Evolutionary conservation across 495 filamentous ascomycete genomes (phyloP).

Genomic region (Trichodelitschia bisporula): DNA sequence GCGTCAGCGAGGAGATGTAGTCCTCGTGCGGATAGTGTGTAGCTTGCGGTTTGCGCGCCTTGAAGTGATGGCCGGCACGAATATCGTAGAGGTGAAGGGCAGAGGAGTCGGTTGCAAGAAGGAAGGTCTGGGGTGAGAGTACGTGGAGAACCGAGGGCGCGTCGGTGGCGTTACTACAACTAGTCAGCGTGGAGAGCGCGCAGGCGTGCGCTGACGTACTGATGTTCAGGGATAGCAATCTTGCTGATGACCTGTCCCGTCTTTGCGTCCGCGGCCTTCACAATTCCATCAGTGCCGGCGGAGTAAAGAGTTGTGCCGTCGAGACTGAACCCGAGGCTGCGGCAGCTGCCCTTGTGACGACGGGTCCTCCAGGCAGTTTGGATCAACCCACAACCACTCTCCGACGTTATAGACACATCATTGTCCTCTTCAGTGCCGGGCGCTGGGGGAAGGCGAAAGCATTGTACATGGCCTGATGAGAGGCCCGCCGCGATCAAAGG

Average conservation of each 20-base stretch:
- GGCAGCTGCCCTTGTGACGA: conserved; percentile 80
- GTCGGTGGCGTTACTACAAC: conserved; percentile 21
- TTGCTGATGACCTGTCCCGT: conserved; percentile 68
- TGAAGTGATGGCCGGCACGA: conserved; percentile 21
- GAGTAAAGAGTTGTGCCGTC: conserved; percentile 65
- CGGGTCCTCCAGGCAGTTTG: conserved; percentile 70
- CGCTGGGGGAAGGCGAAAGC: conserved; percentile 45
- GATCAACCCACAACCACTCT: conserved; percentile 44
- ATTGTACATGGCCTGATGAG: conserved; percentile 64
- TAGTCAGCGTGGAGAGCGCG: background rate
- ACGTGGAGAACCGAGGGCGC: conserved; percentile 51
- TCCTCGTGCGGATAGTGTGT: conserved; percentile 73
- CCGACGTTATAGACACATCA: conserved; percentile 7
- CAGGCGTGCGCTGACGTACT: conserved; percentile 5
- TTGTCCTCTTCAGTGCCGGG: conserved; percentile 19
- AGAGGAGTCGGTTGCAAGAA: conserved; percentile 76
- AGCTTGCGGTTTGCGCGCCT: conserved; percentile 36
- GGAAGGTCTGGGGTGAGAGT: conserved; percentile 65
- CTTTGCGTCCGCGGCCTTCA: conserved; percentile 62
- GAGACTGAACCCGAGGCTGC: conserved; percentile 46
- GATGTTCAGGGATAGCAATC: conserved; percentile 27
- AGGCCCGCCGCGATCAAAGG: conserved; percentile 72
- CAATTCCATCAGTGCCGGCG: conserved; percentile 65
- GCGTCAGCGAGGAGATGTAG: conserved; percentile 73
- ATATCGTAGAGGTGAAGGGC: conserved; percentile 79